Evolutionary conservation across 2,329 filamentous ascomycete genomes (phyloP), one percentile per base, ranked within the genome.

Genomic region (Nothopassalora personata): DNA sequence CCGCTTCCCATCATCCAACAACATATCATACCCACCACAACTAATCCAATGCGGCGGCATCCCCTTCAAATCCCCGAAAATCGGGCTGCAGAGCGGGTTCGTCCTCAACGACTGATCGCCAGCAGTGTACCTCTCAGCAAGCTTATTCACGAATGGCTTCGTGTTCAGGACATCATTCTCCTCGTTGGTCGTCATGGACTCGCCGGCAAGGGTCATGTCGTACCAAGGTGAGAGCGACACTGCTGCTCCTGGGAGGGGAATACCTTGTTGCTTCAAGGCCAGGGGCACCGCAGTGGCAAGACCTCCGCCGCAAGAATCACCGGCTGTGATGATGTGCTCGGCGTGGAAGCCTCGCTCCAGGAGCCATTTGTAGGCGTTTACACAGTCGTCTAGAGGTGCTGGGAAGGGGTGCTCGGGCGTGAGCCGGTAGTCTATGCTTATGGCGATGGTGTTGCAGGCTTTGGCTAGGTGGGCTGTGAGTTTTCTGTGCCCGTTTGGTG

Each of bases 351-450:
- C 76, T 61, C 82, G 75, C 57, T 80, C 75, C 6, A 81, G 70
- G 1, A 85, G 73, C 70, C 79, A 81, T 59, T 82, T 77, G 0
- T 79, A 83, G 3, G 76, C 82, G 64, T 84, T 81, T 62, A 80
- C 77, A 68, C 81, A 83, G 67, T 86, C 83, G 50, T 85, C 74
- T 0, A 77, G 73, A 0, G 76, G 79, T 0, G 76, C 77, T 0
- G 84, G 83, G 67, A 76, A 85, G 0, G 82, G 80, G 63, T 84
- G 63, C 67, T 86, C 83, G 0, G 84, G 84, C 0, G 83, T 81
- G 19, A 83, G 76, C 13, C 83, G 75, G 67, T 86, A 86, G 3
- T 83, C 83, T 8, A 85, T 75, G 0, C 79, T 82, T 10, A 86
- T 70, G 10, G 80, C 78, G 0, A 78, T 76, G 0, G 81, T 59